phyloP scores from a whole-genome alignment of 2,329 filamentous ascomycete species.

The Colletotrichum acutatum region DNA sequence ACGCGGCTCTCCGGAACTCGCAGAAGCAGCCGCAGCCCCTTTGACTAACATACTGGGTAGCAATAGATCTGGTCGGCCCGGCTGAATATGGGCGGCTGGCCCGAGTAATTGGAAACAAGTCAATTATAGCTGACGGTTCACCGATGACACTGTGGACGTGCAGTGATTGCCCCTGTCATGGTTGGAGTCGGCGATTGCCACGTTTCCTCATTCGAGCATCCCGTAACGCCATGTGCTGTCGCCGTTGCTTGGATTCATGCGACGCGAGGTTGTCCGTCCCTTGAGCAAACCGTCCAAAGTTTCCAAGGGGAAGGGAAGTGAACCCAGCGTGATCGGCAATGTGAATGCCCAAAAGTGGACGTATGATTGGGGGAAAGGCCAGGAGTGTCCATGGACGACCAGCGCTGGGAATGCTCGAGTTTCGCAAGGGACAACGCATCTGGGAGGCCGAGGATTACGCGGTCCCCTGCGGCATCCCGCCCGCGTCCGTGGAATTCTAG shows the following conservation, averaged over 20 bases:
- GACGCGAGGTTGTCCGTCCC: background rate
- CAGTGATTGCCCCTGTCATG: background rate
- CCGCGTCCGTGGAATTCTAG: background rate
- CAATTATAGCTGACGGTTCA: background rate
- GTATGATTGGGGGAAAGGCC: background rate
- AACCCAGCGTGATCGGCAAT: constrained; percentile 2
- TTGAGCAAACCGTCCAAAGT: background rate
- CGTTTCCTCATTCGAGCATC: background rate
- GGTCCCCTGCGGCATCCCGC: constrained; percentile 9
- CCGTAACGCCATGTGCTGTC: background rate
- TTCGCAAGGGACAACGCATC: background rate
- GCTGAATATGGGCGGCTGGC: background rate
- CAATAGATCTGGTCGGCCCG: background rate
- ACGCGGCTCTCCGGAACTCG: constrained; percentile 1
- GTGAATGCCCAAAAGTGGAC: background rate
- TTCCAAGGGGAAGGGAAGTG: background rate
- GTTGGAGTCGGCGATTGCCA: background rate
- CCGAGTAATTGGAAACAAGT: background rate
- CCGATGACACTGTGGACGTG: background rate
- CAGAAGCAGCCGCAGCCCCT: background rate
- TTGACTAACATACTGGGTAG: background rate
- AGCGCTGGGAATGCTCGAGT: background rate
- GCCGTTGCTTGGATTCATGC: background rate
- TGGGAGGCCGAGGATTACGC: constrained; percentile 2
- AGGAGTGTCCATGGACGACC: background rate